Base-by-base conservation (phyloP, 2,329 filamentous ascomycete species). In the Hymenoscyphus scutula region DNA sequence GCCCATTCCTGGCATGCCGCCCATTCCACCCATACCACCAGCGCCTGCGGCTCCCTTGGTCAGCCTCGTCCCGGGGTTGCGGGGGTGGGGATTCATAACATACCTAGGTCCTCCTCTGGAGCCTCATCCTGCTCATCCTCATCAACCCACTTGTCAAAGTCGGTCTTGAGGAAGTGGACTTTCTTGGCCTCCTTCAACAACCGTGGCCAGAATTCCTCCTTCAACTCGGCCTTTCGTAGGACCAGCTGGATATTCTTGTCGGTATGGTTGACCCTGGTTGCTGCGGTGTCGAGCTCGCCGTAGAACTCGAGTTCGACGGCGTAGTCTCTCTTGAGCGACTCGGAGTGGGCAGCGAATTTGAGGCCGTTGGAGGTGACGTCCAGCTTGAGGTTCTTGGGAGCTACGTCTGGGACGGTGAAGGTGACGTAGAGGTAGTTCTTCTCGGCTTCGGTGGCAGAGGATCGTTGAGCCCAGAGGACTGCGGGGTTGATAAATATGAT, bases 391-490 rank as follows among this genome's bases (percentile, higher is more conserved):
- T 89, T 87, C 55, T 84, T 81, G 72, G 86, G 82, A 71, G 90
- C 81, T 53, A 97, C 89, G 76, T 99, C 95, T 71, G 93, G 86
- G 58, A 93, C 92, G 73, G 86, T 85, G 80, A 99, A 91, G 75
- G 91, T 96, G 70, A 99, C 85, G 82, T 92, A 96, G 83, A 99
- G 81, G 81, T 92, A 91, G 85, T 99, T 99, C 83, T 93, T 96
- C 77, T 88, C 84, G 62, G 90, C 77, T 61, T 97, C 93, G 70
- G 82, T 82, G 71, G 78, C 81, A 74, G 89, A 95, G 55, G 94
- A 98, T 83, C 95, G 93, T 83, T 99, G 95, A 69, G 95, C 94
- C 95, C 95, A 99, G 79, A 92, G 90, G 72, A 99, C 95, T 98
- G 74, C 53, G 56, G 38, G 54, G 23, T 5, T 51, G 19, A 51